Evolutionary conservation across 192 early-diverging fungal species (phyloP).

Genomic region (Spinellus fusiger): DNA sequence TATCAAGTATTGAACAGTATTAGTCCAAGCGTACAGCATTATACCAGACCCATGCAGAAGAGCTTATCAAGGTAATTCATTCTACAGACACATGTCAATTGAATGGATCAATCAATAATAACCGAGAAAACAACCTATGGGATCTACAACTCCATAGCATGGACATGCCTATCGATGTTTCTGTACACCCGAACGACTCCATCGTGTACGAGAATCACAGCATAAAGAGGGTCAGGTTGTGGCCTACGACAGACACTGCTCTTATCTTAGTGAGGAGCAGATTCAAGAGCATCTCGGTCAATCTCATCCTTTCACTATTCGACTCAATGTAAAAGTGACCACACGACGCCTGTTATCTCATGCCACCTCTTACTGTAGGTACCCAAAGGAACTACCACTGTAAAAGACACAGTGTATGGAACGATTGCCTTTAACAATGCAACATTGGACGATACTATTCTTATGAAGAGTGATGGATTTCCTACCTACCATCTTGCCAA

Average conservation of each 20-base stretch:
- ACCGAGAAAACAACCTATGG: too few species aligned
- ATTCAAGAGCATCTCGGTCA: constrained; percentile 53
- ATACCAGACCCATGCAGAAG: constrained; percentile 62
- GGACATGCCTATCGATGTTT: constrained; percentile 88
- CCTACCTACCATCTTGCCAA: constrained; percentile 96
- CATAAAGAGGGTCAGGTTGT: constrained; percentile 49
- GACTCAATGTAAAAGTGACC: constrained; percentile 54
- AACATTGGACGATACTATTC: constrained; percentile 79
- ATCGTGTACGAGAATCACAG: constrained; percentile 45
- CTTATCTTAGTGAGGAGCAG: constrained; percentile 57
- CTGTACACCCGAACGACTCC: constrained; percentile 67
- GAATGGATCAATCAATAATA: background rate
- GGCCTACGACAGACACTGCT: constrained; percentile 80
- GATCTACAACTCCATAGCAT: constrained; percentile 12
- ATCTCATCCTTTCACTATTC: constrained; percentile 58
- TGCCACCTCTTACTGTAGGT: background rate
- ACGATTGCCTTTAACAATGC: constrained; percentile 64
- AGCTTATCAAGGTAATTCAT: constrained; percentile 50
- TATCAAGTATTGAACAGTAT: background rate
- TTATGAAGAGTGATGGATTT: constrained; percentile 88
- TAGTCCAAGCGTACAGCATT: constrained; percentile 71
- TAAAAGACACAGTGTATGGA: constrained; percentile 76
- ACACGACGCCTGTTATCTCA: too few species aligned
- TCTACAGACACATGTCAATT: background rate
- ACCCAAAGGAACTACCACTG: constrained; percentile 44